Evolutionary conservation across 495 filamentous ascomycete genomes (phyloP).

Genomic region (Penicillium psychrofluorescens): DNA sequence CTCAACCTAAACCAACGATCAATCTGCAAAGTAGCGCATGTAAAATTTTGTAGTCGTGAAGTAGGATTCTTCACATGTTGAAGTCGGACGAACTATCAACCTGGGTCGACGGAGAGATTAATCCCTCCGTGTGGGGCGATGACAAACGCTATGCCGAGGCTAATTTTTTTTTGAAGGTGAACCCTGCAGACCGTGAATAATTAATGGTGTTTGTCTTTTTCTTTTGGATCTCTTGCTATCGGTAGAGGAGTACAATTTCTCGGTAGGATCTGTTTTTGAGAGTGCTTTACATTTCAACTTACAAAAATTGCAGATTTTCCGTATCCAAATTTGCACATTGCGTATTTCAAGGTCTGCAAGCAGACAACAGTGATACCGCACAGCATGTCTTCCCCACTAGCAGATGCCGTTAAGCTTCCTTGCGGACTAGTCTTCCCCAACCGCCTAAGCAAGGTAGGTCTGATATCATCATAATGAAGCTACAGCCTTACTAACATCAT

Average conservation of each 20-base stretch:
- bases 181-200: not conserved
- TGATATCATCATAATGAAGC: not conserved
- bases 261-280: too few species aligned
- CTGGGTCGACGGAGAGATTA: conserved; percentile 9
- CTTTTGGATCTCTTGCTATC: not conserved
- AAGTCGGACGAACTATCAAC: not conserved
- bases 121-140: conserved; percentile 16
- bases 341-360: too few species aligned
- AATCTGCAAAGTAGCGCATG: too few species aligned
- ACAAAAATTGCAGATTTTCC: too few species aligned
- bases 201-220: conserved; percentile 3
- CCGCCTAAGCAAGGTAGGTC: conserved; percentile 42
- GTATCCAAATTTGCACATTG: too few species aligned
- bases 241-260: too few species aligned
- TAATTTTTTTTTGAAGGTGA: not conserved
- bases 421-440: conserved; percentile 47
- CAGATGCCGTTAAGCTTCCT: conserved; percentile 40
- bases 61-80: not conserved
- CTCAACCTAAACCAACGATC: too few species aligned
- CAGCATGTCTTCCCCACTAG: conserved; percentile 23
- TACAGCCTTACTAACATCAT: not conserved
- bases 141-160: conserved; percentile 2
- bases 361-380: not conserved
- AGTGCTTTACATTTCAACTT: too few species aligned
- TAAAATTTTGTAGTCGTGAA: too few species aligned